Conservation (phyloP, 495 filamentous ascomycete species). For the Lasiosphaeria ovina region DNA sequence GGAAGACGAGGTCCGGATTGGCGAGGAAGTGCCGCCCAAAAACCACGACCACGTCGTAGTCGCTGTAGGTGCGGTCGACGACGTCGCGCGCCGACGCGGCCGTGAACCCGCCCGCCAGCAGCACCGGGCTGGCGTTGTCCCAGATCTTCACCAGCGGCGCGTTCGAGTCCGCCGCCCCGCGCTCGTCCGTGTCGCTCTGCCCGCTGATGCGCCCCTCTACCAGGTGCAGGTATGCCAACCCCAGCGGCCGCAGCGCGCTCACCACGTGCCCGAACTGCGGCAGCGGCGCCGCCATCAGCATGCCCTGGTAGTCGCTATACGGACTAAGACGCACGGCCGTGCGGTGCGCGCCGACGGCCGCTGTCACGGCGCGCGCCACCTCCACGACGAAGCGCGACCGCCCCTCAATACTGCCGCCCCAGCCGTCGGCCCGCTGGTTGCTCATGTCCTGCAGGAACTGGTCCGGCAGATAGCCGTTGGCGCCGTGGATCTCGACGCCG, state of each 20-base stretch:
- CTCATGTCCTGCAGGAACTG: conserved; percentile 53
- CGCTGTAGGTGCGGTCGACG: conserved; percentile 52
- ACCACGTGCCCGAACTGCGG: conserved; percentile 59
- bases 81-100: conserved; percentile 43
- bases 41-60: conserved; percentile 50
- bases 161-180: conserved; percentile 40
- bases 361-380: conserved; percentile 36
- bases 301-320: conserved; percentile 55
- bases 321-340: conserved; percentile 47
- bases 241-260: conserved; percentile 43
- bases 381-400: conserved; percentile 48
- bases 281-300: conserved; percentile 60
- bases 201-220: conserved; percentile 51
- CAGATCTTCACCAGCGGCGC: conserved; percentile 24
- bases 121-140: conserved; percentile 39
- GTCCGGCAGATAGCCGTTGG: conserved; percentile 56
- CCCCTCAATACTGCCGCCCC: conserved; percentile 53
- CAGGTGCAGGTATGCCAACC: conserved; percentile 61
- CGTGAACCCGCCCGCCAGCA: conserved; percentile 62
- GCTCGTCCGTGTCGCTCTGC: conserved; percentile 38
- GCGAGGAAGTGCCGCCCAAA: conserved; percentile 65
- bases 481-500: conserved; percentile 56
- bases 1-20: conserved; percentile 67
- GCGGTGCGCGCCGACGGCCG: conserved; percentile 38
- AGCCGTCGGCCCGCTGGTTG: conserved; percentile 52